Percentiles rank a stretch among this genome's conserved stretches.
phyloP scores from a whole-genome alignment of 2,329 filamentous ascomycete genomes.

The Moelleriella libera region DNA sequence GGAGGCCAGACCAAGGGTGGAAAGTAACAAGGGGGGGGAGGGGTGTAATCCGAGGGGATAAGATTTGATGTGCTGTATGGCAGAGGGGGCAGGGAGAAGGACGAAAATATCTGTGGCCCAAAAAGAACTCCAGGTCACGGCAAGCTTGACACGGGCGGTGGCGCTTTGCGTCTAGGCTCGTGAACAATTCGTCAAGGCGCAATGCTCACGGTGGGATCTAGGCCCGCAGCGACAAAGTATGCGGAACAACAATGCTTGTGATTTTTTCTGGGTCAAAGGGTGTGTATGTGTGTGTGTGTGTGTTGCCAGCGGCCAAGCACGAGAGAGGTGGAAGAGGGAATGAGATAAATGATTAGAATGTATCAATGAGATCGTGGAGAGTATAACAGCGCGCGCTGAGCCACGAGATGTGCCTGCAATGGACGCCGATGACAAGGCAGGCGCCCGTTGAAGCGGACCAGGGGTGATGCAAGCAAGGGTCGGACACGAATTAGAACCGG shows the following conservation, averaged over 20 bases:
- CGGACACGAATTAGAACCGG: slow-evolving; percentile 20
- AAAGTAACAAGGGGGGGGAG: slow-evolving; percentile 3
- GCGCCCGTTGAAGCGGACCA: neutral
- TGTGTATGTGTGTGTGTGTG: neutral
- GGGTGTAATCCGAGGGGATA: slow-evolving; percentile 4
- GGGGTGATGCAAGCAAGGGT: slow-evolving; percentile 7
- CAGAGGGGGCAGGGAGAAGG: neutral
- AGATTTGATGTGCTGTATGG: slow-evolving; percentile 1
- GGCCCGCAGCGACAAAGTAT: slow-evolving; percentile 1
- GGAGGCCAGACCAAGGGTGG: slow-evolving; percentile 1
- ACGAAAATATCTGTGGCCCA: neutral
- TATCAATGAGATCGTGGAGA: neutral
- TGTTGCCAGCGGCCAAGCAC: neutral
- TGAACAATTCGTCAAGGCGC: slow-evolving; percentile 1
- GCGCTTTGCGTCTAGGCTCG: slow-evolving; percentile 1
- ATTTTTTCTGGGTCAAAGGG: neutral
- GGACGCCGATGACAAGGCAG: neutral
- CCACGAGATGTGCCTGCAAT: neutral
- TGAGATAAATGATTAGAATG: neutral
- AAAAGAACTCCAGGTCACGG: neutral
- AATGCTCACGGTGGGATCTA: slow-evolving; percentile 1
- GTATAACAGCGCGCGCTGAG: neutral
- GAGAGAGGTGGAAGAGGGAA: neutral
- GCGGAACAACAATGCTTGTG: neutral
- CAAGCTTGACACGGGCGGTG: slow-evolving; percentile 1